phyloP scores from a whole-genome alignment of 2,329 filamentous ascomycete species.

The Anthostomella pinea region DNA sequence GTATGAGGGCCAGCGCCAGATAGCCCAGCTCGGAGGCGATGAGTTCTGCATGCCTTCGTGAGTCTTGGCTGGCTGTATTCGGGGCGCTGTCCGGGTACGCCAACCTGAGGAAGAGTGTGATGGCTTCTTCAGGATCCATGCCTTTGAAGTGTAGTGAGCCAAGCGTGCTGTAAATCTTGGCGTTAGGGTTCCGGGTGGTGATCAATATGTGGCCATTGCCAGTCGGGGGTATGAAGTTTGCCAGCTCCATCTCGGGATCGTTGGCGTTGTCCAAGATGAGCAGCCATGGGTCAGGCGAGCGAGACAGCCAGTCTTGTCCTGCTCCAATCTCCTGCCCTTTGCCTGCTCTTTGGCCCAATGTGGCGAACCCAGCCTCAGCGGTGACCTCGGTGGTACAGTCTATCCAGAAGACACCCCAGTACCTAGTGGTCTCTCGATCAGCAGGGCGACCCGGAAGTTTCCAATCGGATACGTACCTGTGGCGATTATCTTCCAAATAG shows the following conservation, averaged over 20 bases:
- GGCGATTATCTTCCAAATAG: conserved; percentile 7
- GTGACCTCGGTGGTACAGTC: conserved; percentile 12
- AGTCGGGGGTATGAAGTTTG: conserved; percentile 6
- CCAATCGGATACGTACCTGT: conserved; percentile 3
- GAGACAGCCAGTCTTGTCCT: conserved; percentile 10
- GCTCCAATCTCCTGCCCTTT: conserved; percentile 9
- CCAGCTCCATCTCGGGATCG: conserved; percentile 10
- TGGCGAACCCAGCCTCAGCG: conserved; percentile 8
- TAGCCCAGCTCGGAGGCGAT: conserved; percentile 13
- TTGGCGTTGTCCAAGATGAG: conserved; percentile 13
- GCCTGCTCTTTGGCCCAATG: conserved; percentile 5
- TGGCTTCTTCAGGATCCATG: conserved; percentile 14
- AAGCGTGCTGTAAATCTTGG: conserved; percentile 9
- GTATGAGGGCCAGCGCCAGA: conserved; percentile 10
- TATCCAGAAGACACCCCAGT: conserved; percentile 13
- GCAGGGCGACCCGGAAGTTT: neutral
- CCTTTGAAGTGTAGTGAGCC: conserved; percentile 9
- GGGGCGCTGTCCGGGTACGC: conserved; percentile 7
- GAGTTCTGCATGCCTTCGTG: conserved; percentile 4
- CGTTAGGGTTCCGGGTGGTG: conserved; percentile 11
- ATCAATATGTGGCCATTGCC: conserved; percentile 10
- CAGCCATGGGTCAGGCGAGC: conserved; percentile 9
- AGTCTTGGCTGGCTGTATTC: conserved; percentile 1
- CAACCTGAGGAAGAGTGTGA: conserved; percentile 8
- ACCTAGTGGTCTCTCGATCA: conserved; percentile 3